Base-by-base conservation (phyloP, 208 protist genomes). In the Acanthamoeba triangularis region DNA sequence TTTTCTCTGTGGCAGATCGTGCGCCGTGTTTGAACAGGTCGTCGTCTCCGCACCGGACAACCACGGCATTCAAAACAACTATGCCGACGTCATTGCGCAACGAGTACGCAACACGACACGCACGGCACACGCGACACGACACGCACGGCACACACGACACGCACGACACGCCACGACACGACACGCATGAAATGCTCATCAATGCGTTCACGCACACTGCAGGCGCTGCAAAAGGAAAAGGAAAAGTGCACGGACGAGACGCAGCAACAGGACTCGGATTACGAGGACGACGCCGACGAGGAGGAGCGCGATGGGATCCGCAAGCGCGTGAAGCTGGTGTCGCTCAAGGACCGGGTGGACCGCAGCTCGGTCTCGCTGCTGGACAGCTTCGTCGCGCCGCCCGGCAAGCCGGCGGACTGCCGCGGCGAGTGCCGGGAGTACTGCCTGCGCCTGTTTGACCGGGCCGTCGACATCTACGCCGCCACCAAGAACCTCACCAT, bases 401-500 rank as follows among this genome's bases (percentile, higher is more conserved):
- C 11, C n/a, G 18, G 47, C 3, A 37, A 56, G n/a, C 16, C 59
- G 52, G 56, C 10, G 1, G 56, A 90, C 74, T 84, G 74, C 20
- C 54, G 56, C 44, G 84, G 56, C 25, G 84, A 90, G 18, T 10
- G 30, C 7, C 13, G 37, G n/a, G 35, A 67, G 13, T 18, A 41
- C 37, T 67, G 47, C 37, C n/a, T 90, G 13, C 54, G 37, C 16
- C 84, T 90, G 47, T 90, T 90, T 23, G 84, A 90, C 33, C 30
- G 63, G 37, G 84, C 84, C 20, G 84, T 90, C 25, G 84, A 90
- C 54, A 90, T 69, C 52, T 90, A 90, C 37, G 37, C 56, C 23
- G 47, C 84, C 33, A 90, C 84, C 44, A 90, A 90, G 56, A 90
- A 90, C 54, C 56, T 59, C 37, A 69, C 56, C 33, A 90, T 90